phyloP scores from a whole-genome alignment of 805 yeast genomes.

The Myxozyma udenii region DNA sequence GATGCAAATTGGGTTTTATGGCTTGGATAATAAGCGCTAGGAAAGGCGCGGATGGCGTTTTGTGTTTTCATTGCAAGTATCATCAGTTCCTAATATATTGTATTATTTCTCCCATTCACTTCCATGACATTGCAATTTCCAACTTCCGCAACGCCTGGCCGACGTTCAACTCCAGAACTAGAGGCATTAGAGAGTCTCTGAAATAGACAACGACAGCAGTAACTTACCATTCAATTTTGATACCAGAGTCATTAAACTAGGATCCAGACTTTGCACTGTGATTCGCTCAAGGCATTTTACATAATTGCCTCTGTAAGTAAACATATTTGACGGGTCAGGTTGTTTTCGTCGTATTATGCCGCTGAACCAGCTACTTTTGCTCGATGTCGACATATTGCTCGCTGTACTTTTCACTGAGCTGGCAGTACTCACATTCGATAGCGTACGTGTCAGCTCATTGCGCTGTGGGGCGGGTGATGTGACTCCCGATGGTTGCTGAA shows the following conservation, averaged over 20 bases:
- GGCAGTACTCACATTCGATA: constrained; percentile 15
- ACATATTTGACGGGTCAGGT: constrained; percentile 17
- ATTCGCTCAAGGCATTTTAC: constrained; percentile 23
- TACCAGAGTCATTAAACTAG: constrained; percentile 25
- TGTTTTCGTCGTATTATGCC: constrained; percentile 12
- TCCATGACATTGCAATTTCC: constrained; percentile 30
- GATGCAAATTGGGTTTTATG: background rate
- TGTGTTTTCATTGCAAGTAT: too few species aligned
- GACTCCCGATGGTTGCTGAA: background rate
- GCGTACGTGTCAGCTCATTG: constrained; percentile 17
- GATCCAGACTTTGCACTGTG: constrained; percentile 29
- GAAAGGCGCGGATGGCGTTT: too few species aligned
- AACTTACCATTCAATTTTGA: constrained; percentile 25
- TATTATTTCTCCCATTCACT: constrained; percentile 3
- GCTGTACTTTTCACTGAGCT: constrained; percentile 11
- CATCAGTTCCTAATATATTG: too few species aligned
- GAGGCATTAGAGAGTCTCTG: background rate
- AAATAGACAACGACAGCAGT: background rate
- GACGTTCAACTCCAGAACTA: constrained; percentile 26
- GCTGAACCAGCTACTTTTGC: constrained; percentile 23
- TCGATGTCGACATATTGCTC: constrained; percentile 19
- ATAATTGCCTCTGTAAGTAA: constrained; percentile 17
- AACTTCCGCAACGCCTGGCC: constrained; percentile 28
- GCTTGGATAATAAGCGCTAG: background rate
- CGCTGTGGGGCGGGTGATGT: background rate